phyloP scores from a whole-genome alignment of 805 yeast genomes.

The Debaryomyces tyrocola region DNA sequence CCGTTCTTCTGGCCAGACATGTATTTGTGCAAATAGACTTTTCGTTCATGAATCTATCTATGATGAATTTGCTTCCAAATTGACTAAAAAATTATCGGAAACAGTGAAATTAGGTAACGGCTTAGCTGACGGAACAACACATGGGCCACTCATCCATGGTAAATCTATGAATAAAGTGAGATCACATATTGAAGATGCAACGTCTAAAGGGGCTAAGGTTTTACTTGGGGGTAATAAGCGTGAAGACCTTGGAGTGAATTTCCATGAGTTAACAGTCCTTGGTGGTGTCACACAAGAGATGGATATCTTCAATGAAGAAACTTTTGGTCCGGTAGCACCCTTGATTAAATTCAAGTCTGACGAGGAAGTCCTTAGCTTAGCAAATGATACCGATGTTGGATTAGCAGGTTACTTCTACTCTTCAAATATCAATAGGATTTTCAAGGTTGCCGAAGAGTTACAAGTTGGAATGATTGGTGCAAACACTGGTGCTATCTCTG shows the following conservation, averaged over 20 bases:
- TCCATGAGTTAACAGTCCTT: constrained; percentile 68
- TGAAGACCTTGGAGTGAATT: constrained; percentile 57
- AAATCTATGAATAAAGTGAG: constrained; percentile 62
- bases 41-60: constrained; percentile 54
- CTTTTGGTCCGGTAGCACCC: constrained; percentile 81
- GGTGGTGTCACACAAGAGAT: constrained; percentile 59
- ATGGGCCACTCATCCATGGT: constrained; percentile 73
- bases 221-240: constrained; percentile 60
- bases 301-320: constrained; percentile 64
- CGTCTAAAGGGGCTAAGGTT: constrained; percentile 61
- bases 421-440: constrained; percentile 50
- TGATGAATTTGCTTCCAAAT: constrained; percentile 45
- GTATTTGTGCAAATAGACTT: constrained; percentile 62
- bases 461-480: constrained; percentile 83
- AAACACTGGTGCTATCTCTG: constrained; percentile 73
- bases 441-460: constrained; percentile 64
- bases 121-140: constrained; percentile 55
- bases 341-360: constrained; percentile 63
- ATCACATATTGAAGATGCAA: constrained; percentile 66
- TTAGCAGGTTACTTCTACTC: constrained; percentile 77
- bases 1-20: constrained; percentile 64
- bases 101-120: constrained; percentile 63
- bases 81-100: constrained; percentile 37
- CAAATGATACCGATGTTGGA: constrained; percentile 71
- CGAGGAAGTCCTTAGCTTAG: constrained; percentile 59